Percentiles rank a stretch among this genome's conserved stretches.
Conservation (phyloP, 768 basidiomycete species). For the Daedaleopsis sinensis region DNA sequence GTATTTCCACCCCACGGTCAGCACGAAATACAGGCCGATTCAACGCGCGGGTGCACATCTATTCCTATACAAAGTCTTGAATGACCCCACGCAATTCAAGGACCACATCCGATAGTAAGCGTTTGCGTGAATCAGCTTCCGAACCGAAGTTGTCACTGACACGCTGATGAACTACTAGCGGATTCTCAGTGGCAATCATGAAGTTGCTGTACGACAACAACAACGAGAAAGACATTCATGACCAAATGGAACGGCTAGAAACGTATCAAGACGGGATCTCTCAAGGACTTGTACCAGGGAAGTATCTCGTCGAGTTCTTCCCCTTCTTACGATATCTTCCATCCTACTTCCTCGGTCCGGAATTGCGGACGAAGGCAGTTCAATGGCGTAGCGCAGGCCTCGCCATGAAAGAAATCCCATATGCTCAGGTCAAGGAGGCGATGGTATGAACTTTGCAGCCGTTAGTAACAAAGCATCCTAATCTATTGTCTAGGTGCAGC, state of each 20-base stretch:
- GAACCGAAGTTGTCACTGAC: no score
- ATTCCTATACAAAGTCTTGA: slow-evolving; percentile 2
- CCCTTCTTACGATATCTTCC: slow-evolving; percentile 24
- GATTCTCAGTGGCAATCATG: slow-evolving; percentile 17
- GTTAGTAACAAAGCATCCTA: background rate
- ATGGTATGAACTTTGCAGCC: background rate
- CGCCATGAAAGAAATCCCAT: background rate
- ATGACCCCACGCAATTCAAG: background rate
- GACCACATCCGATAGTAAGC: slow-evolving; percentile 10
- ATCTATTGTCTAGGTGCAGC: background rate
- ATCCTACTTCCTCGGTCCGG: slow-evolving; percentile 25
- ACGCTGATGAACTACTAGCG: background rate
- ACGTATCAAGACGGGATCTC: background rate
- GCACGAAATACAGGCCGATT: slow-evolving; percentile 1
- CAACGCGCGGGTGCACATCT: background rate
- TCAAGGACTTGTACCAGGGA: slow-evolving; percentile 20
- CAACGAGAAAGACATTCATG: background rate
- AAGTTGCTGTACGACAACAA: slow-evolving; percentile 12
- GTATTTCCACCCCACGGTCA: background rate
- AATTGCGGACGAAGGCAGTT: slow-evolving; percentile 11
- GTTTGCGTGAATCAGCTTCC: no score
- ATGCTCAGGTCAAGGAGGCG: background rate
- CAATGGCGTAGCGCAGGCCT: background rate
- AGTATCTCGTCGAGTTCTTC: slow-evolving; percentile 30
- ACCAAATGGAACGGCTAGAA: slow-evolving; percentile 8